Evolutionary conservation across 257 asterid genomes (phyloP), one percentile per base, ranked within the genome.

Genomic region (Nicotiana sylvestris): DNA sequence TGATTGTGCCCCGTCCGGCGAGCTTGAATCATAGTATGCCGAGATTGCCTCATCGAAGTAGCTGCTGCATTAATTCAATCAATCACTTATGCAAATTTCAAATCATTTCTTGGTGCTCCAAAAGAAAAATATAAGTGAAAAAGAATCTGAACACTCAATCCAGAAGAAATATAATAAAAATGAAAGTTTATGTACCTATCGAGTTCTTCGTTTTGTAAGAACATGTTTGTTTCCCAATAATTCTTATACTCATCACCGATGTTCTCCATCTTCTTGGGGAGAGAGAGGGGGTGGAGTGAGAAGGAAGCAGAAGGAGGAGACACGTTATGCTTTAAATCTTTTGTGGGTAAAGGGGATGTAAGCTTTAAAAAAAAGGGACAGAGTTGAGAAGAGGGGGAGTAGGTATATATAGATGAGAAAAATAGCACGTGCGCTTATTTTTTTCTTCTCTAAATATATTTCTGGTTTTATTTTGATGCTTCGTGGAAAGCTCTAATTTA

Each of bases 21-120:
- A 93, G 83, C 97, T 93, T 61, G 98, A 93, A 82, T 94, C 98
- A 51, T 86, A 94, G 43, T 88, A 89, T 7, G 84, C 80, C 4
- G 96, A 88, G 13, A 91, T 77, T 3, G 90, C 69, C 67, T 91
- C 95, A 3, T 94, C 97, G 27, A 92, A 82, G 9, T 85, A 90
- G 67, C 97, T 93, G 83, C 69, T 30, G 64, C 11, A 61, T 29
- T 21, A 66, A 70, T 30, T 56, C 27, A 66, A 51, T 33, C 58
- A 37, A 53, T 67, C 33, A 65, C n/a, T n/a, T 3, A 27, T 5
- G 17, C 29, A 37, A 83, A 29, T 46, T 35, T 6, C 29, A 6
- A 17, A 13, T 66, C 39, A 12, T 27, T 11, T 49, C 74, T 49
- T 49, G 39, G 62, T 57, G 49, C 27, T 55, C 37, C 43, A 27